A percentile compares a stretch with the other conserved stretches of the same genome.
phyloP scores from a whole-genome alignment of 2,329 filamentous ascomycete genomes.

The Aureobasidium sp. region DNA sequence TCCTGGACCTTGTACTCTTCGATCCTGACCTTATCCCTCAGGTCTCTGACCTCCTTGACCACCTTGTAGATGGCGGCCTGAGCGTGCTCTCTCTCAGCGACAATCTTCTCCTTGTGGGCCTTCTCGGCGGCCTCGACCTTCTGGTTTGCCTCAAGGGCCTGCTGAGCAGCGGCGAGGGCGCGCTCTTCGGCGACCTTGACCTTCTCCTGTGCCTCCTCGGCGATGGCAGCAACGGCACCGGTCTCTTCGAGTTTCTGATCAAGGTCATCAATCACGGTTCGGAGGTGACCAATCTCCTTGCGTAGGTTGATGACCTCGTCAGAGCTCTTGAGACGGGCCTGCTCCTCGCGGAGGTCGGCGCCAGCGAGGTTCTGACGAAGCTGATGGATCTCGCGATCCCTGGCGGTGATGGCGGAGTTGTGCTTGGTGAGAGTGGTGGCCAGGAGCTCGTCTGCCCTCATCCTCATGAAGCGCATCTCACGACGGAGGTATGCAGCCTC shows the following conservation, averaged over 20 bases:
- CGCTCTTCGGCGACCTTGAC: not conserved
- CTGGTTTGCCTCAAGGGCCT: not conserved
- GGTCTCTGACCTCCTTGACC: not conserved
- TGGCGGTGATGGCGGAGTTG: not conserved
- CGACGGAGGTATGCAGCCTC: not conserved
- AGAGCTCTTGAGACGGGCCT: not conserved
- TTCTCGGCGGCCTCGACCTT: slow-evolving; percentile 16
- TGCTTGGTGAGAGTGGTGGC: not conserved
- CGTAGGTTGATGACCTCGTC: not conserved
- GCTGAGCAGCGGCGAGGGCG: not conserved
- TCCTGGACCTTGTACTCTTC: slow-evolving; percentile 8
- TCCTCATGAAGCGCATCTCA: not conserved
- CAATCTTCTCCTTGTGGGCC: not conserved
- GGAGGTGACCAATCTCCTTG: slow-evolving; percentile 4
- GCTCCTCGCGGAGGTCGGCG: not conserved
- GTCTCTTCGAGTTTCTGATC: not conserved
- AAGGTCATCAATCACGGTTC: not conserved
- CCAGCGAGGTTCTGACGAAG: not conserved
- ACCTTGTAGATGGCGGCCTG: not conserved
- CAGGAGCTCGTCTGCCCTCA: not conserved
- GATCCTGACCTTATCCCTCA: not conserved
- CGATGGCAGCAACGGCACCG: not conserved
- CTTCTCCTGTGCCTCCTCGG: slow-evolving; percentile 6
- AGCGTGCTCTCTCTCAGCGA: not conserved
- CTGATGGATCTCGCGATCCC: not conserved